Conservation (phyloP, 148 eudicot species). For the Camellia sinensis region DNA sequence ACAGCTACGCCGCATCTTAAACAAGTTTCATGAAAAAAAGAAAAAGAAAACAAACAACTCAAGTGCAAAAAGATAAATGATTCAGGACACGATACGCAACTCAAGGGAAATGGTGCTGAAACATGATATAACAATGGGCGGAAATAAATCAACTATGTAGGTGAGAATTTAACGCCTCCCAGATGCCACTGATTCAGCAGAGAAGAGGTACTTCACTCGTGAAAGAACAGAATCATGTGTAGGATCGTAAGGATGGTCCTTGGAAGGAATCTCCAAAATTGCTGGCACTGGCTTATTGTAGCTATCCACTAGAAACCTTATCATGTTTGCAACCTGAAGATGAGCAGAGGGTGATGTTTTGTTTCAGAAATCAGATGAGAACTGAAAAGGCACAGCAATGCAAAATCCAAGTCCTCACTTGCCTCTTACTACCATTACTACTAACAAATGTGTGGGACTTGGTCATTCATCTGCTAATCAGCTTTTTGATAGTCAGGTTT, state of each 20-base stretch:
- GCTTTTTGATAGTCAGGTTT: too few relatives aligned
- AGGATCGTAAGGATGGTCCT: conserved; percentile 97
- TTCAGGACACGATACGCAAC: not conserved
- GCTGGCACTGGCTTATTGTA: conserved; percentile 96
- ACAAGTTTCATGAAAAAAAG: not conserved
- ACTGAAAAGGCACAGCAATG: not conserved
- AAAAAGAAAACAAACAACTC: not conserved
- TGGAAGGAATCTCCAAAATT: conserved; percentile 92
- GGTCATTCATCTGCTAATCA: not conserved
- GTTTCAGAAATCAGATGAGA: not conserved
- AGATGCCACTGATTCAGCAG: conserved; percentile 74
- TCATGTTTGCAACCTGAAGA: conserved; percentile 89
- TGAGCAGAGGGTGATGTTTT: not conserved
- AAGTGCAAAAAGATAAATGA: not conserved
- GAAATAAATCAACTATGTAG: not conserved
- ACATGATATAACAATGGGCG: not conserved
- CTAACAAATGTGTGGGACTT: not conserved
- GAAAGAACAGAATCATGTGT: conserved; percentile 94
- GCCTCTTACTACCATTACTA: not conserved
- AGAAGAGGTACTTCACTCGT: conserved; percentile 84
- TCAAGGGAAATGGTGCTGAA: not conserved
- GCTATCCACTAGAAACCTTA: conserved; percentile 88
- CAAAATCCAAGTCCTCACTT: not conserved
- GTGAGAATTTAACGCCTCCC: conserved; percentile 36
- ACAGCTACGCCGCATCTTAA: too few relatives aligned